Base-by-base conservation (phyloP, 208 protist genomes). In the Kentomonas sorsogonicus region DNA sequence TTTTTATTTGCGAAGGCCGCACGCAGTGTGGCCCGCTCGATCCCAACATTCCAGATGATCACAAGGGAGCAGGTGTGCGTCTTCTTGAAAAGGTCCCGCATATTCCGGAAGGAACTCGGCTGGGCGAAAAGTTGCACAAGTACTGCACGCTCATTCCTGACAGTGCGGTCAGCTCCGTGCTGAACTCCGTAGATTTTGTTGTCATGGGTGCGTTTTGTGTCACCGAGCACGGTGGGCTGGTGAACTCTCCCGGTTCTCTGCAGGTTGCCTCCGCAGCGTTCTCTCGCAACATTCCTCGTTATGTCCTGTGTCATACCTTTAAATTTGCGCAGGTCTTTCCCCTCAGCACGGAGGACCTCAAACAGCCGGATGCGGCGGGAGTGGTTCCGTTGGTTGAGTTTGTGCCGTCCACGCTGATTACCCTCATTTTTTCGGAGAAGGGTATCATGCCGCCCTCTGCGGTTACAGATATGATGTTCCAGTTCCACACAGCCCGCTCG, bases 181-280 rank as follows among this genome's bases (percentile, higher is more conserved):
- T 95, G 77, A 86, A 69, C 26, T 74, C 78, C 44, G 91, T 99
- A 3, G 97, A 99, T 63, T 91, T 98, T 72, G 97, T 99, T 9
- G 70, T 99, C 1, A 91, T 90, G 45, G 98, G 98, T 30, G 97
- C 98, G 16, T 97, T 97, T 55, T 98, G 92, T 56, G 97, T 99
- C 1, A 98, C 98, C 15, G 98, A 99, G 73, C 98, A 96, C 53
- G 98, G 98, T 18, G 98, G 98, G n/a, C 91, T 99, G 29, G 94
- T 99, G 27, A 98, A 99, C 65, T 96, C 92, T 39, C 95, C 97
- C n/a, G 98, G 98, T n/a, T 98, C 96, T 1, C 83, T 97, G 53
- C 97, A 98, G 68, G 86, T 99, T 0, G 91, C 97, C 22, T 95
- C 98, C 7, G 77, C 99, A 30, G 98, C 98, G 0, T 74, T 92